Conservation (phyloP, 2,329 filamentous ascomycete species). For the Aciculosporium take region DNA sequence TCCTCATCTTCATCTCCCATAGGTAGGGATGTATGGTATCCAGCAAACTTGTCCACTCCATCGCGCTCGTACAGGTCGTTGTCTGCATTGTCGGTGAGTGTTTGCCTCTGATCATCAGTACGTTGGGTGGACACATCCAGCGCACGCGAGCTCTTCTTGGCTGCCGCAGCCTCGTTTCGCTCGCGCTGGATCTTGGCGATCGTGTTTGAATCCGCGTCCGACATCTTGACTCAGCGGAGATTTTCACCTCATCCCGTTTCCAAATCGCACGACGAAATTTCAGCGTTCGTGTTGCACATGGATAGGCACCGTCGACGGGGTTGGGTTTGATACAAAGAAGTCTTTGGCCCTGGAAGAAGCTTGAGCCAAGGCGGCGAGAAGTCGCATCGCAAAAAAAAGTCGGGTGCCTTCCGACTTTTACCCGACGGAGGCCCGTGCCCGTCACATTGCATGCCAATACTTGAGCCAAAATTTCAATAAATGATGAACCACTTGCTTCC, state of each 20-base stretch:
- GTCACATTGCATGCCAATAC: not conserved
- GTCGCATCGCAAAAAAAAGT: slow-evolving; percentile 7
- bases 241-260: slow-evolving; percentile 28
- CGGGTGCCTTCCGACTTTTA: slow-evolving; percentile 18
- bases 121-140: slow-evolving; percentile 70
- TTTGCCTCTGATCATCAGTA: slow-evolving; percentile 80
- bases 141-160: slow-evolving; percentile 68
- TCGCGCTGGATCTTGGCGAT: slow-evolving; percentile 82
- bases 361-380: slow-evolving; percentile 18
- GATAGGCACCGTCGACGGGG: slow-evolving; percentile 13
- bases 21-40: slow-evolving; percentile 83
- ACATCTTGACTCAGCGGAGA: slow-evolving; percentile 36
- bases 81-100: slow-evolving; percentile 79
- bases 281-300: slow-evolving; percentile 24
- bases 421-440: slow-evolving; percentile 11
- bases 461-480: not conserved
- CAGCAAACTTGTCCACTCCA: slow-evolving; percentile 66
- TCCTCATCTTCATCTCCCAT: slow-evolving; percentile 64
- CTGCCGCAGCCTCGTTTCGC: slow-evolving; percentile 67
- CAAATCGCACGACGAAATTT: slow-evolving; percentile 21
- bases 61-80: slow-evolving; percentile 73
- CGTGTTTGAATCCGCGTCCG: slow-evolving; percentile 72
- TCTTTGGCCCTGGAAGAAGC: not conserved
- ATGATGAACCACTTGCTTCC: not conserved
- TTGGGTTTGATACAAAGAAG: slow-evolving; percentile 9